Percentiles rank a stretch among this genome's conserved stretches.
phyloP scores from a whole-genome alignment of 106 monocot genomes.

The Iris macrosiphon region DNA sequence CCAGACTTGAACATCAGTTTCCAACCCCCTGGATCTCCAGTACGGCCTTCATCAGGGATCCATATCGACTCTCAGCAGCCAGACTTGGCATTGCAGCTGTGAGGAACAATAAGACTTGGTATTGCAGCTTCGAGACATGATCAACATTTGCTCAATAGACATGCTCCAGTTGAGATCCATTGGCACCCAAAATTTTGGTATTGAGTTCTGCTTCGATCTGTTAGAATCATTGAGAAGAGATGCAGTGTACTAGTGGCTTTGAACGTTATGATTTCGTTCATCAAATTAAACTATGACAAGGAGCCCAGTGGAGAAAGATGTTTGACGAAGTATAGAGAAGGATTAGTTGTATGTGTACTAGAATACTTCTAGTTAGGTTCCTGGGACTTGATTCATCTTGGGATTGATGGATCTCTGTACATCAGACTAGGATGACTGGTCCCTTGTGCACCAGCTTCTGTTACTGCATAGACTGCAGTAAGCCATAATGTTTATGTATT shows the following conservation, averaged over 20 bases:
- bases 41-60: slow-evolving; percentile 48
- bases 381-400: slow-evolving; percentile 5
- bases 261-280: background rate
- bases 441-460: background rate
- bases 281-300: too few species aligned
- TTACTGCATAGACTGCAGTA: slow-evolving; percentile 2
- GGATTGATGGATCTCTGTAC: slow-evolving; percentile 10
- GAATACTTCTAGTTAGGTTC: background rate
- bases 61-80: slow-evolving; percentile 78
- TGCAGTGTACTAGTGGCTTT: background rate
- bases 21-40: slow-evolving; percentile 61
- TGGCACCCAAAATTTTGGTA: background rate
- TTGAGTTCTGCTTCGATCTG: background rate
- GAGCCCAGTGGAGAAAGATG: too few species aligned
- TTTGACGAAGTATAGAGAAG: too few species aligned
- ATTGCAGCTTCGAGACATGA: too few species aligned
- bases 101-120: too few species aligned
- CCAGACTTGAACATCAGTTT: slow-evolving; percentile 81
- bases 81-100: slow-evolving; percentile 88
- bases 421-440: slow-evolving; percentile 18
- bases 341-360: too few species aligned
- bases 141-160: too few species aligned
- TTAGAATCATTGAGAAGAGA: background rate
- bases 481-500: background rate
- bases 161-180: background rate